These are phyloP conservation scores for Leptographium galeiforme DNA, from an alignment of 2,329 filamentous ascomycete species.

Conservation along the genomic window DNA sequence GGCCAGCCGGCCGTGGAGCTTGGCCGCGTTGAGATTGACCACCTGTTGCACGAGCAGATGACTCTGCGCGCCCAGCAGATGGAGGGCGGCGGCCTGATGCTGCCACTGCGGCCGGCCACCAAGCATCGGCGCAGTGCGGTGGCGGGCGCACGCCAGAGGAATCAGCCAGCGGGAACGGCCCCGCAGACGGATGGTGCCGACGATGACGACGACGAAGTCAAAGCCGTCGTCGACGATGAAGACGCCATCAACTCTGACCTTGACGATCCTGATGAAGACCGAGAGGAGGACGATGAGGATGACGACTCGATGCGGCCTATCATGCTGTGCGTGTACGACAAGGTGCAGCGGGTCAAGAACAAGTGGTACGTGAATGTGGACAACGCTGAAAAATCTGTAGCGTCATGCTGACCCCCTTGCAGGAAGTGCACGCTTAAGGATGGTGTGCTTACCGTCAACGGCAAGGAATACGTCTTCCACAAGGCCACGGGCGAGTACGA, in stretches of 20 bases:
- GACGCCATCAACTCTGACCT: conserved; percentile 98
- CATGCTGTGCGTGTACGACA: conserved; percentile 99
- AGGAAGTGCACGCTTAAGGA: conserved; percentile 98
- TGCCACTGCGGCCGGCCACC: conserved; percentile 48
- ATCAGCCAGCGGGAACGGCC: background rate
- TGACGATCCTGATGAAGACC: conserved; percentile 81
- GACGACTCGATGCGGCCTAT: conserved; percentile 75
- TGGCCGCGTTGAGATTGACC: conserved; percentile 52
- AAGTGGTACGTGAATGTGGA: conserved; percentile 54
- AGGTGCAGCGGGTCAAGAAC: conserved; percentile 98
- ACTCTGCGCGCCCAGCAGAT: conserved; percentile 51
- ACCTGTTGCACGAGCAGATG: conserved; percentile 55
- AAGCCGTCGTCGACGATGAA: conserved; percentile 57
- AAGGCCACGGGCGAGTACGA: conserved; percentile 96
- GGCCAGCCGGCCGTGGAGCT: conserved; percentile 40
- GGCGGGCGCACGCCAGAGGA: conserved; percentile 2
- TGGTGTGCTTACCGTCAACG: conserved; percentile 82
- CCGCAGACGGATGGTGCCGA: conserved; percentile 45
- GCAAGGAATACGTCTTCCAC: conserved; percentile 95
- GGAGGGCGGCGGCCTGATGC: conserved; percentile 64
- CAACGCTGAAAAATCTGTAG: background rate
- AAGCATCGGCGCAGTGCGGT: conserved; percentile 16
- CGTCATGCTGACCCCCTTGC: conserved; percentile 11
- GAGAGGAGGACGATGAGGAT: conserved; percentile 73
- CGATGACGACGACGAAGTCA: conserved; percentile 47